Conservation (phyloP, 2,329 filamentous ascomycete species). For the Microsporum audouinii region DNA sequence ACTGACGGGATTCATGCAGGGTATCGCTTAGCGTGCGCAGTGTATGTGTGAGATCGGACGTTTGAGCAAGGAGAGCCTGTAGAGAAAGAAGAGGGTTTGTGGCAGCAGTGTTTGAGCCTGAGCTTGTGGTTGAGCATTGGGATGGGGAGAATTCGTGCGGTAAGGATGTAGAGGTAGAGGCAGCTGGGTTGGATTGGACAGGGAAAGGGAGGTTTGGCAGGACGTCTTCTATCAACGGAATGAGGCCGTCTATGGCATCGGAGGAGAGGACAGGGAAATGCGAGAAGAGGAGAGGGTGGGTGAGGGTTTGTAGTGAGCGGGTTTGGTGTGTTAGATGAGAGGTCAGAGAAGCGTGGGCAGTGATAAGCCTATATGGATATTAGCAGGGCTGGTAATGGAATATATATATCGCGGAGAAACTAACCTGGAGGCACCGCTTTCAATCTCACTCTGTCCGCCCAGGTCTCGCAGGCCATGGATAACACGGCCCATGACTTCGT, state of each 20-base stretch:
- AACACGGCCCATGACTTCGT: conserved; percentile 43
- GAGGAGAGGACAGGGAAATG: conserved; percentile 43
- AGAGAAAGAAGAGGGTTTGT: conserved; percentile 51
- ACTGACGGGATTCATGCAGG: conserved; percentile 86
- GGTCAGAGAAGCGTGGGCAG: conserved; percentile 47
- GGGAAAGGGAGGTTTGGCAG: conserved; percentile 43
- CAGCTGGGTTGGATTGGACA: conserved; percentile 14
- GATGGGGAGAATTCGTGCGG: conserved; percentile 20
- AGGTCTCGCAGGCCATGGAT: conserved; percentile 43
- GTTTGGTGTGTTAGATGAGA: conserved; percentile 52
- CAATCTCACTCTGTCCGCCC: conserved; percentile 44
- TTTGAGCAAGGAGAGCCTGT: conserved; percentile 57
- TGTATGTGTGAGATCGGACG: conserved; percentile 62
- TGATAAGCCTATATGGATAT: conserved; percentile 39
- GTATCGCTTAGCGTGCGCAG: conserved; percentile 82
- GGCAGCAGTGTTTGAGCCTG: conserved; percentile 16
- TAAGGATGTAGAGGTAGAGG: not conserved
- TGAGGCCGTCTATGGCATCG: conserved; percentile 45
- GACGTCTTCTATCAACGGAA: conserved; percentile 45
- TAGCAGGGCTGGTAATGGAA: conserved; percentile 3
- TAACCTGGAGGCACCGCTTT: conserved; percentile 46
- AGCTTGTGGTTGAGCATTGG: not conserved
- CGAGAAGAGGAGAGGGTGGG: conserved; percentile 48
- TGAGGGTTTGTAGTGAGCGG: conserved; percentile 47
- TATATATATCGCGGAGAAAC: conserved; percentile 6